Conservation (phyloP, 1,139 yeast species). For the Groenewaldozyma auringiensis region DNA sequence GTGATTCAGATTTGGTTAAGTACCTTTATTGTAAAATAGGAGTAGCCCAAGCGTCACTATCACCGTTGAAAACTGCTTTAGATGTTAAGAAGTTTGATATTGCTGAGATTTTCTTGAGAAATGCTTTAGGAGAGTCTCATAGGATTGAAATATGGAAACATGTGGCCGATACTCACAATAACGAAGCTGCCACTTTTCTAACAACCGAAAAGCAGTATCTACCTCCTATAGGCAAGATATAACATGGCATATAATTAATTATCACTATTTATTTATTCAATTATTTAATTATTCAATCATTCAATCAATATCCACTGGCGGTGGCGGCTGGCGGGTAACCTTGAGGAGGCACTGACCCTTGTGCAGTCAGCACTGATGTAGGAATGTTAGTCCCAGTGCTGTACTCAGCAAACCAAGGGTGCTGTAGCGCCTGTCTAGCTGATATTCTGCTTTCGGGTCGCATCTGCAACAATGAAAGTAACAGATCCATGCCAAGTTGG, state of each 20-base stretch:
- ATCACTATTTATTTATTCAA: conserved; percentile 2
- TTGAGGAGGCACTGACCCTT: conserved; percentile 3
- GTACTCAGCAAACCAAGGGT: conserved; percentile 91
- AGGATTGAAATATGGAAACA: conserved; percentile 4
- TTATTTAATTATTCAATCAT: no score
- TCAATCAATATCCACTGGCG: conserved; percentile 1
- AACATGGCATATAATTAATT: neutral
- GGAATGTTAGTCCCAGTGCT: conserved; percentile 7
- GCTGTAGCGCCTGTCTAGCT: conserved; percentile 87
- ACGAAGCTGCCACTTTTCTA: neutral
- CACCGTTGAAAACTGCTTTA: conserved; percentile 4
- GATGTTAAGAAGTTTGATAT: conserved; percentile 3
- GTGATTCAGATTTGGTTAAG: neutral
- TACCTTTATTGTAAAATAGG: neutral
- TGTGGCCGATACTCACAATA: neutral
- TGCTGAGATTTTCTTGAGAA: neutral
- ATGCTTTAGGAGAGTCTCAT: neutral
- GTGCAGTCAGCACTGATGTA: neutral
- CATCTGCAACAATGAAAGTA: conserved; percentile 74
- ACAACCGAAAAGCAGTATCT: neutral
- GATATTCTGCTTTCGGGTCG: conserved; percentile 87
- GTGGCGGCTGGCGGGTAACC: neutral
- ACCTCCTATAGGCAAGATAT: conserved; percentile 3
- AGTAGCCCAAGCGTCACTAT: neutral
- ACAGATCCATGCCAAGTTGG: conserved; percentile 68